Percentiles rank a stretch among this genome's conserved stretches.
These are phyloP conservation scores for Babesia ovata DNA, from an alignment of 169 alveolate genomes.

Conservation along the genomic window DNA sequence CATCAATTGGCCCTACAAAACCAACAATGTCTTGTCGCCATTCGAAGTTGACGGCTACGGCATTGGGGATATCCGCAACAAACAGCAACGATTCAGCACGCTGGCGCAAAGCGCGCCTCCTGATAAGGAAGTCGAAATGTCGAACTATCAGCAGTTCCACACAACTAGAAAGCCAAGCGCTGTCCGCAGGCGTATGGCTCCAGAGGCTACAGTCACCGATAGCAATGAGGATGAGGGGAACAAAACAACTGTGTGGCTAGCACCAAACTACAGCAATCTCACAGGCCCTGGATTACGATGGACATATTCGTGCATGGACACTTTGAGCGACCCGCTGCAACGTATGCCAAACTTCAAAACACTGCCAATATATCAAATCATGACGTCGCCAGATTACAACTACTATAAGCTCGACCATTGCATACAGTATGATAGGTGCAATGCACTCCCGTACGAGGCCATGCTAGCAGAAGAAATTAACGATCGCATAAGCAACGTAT, in stretches of 20 bases:
- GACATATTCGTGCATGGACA: slow-evolving; percentile 70
- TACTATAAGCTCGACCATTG: slow-evolving; percentile 45
- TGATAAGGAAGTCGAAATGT: background rate
- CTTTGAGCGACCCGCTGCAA: slow-evolving; percentile 51
- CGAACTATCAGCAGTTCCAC: background rate
- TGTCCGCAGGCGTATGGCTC: slow-evolving; percentile 6
- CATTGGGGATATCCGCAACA: slow-evolving; percentile 35
- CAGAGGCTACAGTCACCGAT: slow-evolving; percentile 11
- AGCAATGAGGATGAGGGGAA: slow-evolving; percentile 8
- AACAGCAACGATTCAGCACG: slow-evolving; percentile 29
- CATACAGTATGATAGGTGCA: slow-evolving; percentile 49
- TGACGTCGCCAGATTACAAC: slow-evolving; percentile 57
- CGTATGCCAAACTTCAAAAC: slow-evolving; percentile 60
- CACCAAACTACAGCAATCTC: slow-evolving; percentile 71
- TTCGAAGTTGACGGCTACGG: slow-evolving; percentile 48
- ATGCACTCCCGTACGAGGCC: slow-evolving; percentile 40
- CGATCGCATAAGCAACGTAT: slow-evolving; percentile 70
- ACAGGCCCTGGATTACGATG: slow-evolving; percentile 81
- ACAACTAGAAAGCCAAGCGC: slow-evolving; percentile 5
- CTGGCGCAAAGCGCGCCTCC: slow-evolving; percentile 16
- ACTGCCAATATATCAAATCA: slow-evolving; percentile 54
- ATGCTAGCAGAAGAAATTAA: slow-evolving; percentile 54
- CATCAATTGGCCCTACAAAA: slow-evolving; percentile 77
- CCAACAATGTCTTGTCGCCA: slow-evolving; percentile 51
- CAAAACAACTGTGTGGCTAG: slow-evolving; percentile 68